Evolutionary conservation across 768 basidiomycete species (phyloP), one percentile per base, ranked within the genome.

Genomic region (Inosperma sp.): DNA sequence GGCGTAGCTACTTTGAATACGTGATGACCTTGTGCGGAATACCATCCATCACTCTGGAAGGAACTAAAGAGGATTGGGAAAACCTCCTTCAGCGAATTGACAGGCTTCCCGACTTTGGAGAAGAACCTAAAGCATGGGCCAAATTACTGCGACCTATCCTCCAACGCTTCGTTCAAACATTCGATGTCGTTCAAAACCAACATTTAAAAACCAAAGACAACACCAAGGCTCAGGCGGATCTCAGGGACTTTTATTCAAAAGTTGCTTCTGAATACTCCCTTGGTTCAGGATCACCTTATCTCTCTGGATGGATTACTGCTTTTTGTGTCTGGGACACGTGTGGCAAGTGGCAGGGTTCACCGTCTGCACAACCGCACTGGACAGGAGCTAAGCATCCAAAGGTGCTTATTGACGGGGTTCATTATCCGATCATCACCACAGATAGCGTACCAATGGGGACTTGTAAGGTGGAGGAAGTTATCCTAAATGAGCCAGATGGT

Each of bases 31-130:
- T 51, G n/a, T 75, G 75, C 34, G 74, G 78, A 2, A 69, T 78
- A 3, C 74, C 77, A 12, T 65, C 59, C 26, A 65, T 79, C 40
- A 77, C 74, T 5, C 68, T 79, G 27, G 64, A 71, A 42, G 77
- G 77, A 1, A 65, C 63, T 29, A 64, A 61, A 26, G 46, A 57
- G 3, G 77, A 79, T 56, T 77, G 71, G 68, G 51, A 67, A 12
- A 53, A 56, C 5, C 62, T 78, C 9, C 59, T 70, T 6, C 3
- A 31, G 3, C 63, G 74, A 8, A 48, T 77, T 22, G 73, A 74
- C 9, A 71, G 68, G 52, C 59, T 77, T 36, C 61, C 62, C 27
- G 56, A 60, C 8, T 74, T 71, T 42, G 75, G 69, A 16, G 59
- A 56, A 7, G 65, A 68, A 22, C 55, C 60, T 1, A 45, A 36